These are phyloP conservation scores for Blastomyces gilchristii DNA, from an alignment of 2,329 filamentous ascomycete species.

Conservation along the genomic window DNA sequence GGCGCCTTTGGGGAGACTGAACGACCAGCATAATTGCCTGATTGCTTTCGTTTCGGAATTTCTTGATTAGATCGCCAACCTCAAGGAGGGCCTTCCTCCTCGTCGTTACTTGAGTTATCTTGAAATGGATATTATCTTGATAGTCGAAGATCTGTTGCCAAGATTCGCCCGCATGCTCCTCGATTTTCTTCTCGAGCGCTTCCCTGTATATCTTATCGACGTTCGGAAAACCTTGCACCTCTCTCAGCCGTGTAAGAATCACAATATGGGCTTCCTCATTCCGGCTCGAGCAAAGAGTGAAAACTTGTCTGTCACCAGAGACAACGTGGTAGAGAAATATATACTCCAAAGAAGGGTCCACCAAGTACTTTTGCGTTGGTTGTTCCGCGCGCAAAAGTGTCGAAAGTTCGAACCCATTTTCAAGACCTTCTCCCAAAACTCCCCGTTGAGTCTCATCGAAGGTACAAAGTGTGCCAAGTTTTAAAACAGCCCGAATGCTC, in stretches of 20 bases:
- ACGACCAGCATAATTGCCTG: slow-evolving; percentile 75
- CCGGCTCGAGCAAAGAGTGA: slow-evolving; percentile 80
- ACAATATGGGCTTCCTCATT: slow-evolving; percentile 73
- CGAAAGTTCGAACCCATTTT: slow-evolving; percentile 82
- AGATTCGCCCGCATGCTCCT: slow-evolving; percentile 54
- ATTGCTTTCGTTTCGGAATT: slow-evolving; percentile 74
- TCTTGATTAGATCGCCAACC: slow-evolving; percentile 78
- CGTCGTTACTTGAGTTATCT: slow-evolving; percentile 76
- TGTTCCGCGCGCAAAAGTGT: slow-evolving; percentile 58
- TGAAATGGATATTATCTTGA: slow-evolving; percentile 76
- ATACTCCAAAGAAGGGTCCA: slow-evolving; percentile 64
- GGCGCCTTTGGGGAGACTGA: slow-evolving; percentile 74
- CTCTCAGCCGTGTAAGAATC: slow-evolving; percentile 72
- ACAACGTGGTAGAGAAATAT: slow-evolving; percentile 89
- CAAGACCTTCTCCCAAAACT: slow-evolving; percentile 82
- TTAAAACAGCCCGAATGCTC: slow-evolving; percentile 74
- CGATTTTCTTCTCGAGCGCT: slow-evolving; percentile 51
- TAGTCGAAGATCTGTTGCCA: slow-evolving; percentile 80
- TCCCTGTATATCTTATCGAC: slow-evolving; percentile 81
- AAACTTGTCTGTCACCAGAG: slow-evolving; percentile 82
- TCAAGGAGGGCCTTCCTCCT: slow-evolving; percentile 81
- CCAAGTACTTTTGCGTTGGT: slow-evolving; percentile 63
- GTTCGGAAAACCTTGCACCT: slow-evolving; percentile 80
- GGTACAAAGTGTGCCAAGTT: slow-evolving; percentile 81
- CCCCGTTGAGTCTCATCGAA: slow-evolving; percentile 87